Evolutionary conservation across 1,284 basidiomycete genomes (phyloP).

Genomic region (Phellopilus nigrolimitatus): DNA sequence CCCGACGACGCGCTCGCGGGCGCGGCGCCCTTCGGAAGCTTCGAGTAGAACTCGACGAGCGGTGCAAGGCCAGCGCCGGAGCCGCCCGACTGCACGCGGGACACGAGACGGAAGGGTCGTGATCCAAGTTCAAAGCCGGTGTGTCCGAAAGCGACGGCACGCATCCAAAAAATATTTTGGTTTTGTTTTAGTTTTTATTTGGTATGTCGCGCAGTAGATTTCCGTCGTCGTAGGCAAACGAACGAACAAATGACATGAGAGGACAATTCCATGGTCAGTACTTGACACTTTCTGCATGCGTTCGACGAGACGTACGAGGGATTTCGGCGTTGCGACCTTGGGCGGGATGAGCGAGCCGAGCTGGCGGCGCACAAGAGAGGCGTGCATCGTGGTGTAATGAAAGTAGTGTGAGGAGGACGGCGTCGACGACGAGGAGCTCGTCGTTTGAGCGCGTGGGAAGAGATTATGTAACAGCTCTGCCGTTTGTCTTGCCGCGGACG

Average conservation of each 20-base stretch:
- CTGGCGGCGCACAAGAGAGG: constrained; percentile 77
- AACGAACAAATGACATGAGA: neutral
- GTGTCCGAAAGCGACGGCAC: no score
- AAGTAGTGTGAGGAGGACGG: constrained; percentile 20
- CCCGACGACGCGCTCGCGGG: constrained; percentile 59
- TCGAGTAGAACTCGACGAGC: constrained; percentile 93
- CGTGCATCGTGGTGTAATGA: constrained; percentile 53
- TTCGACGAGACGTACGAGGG: constrained; percentile 61
- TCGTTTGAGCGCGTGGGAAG: neutral
- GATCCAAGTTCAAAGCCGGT: neutral
- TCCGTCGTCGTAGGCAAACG: neutral
- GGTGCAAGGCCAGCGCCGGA: constrained; percentile 74
- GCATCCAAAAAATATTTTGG: no score
- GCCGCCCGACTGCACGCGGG: constrained; percentile 57
- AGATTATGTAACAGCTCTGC: neutral
- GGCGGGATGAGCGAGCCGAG: constrained; percentile 85
- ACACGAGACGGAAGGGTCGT: neutral
- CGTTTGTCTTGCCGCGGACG: no score
- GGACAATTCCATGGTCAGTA: constrained; percentile 15
- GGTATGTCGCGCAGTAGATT: neutral
- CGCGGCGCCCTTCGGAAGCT: constrained; percentile 77
- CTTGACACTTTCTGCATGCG: neutral
- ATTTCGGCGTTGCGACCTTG: constrained; percentile 88
- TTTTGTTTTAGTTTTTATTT: neutral
- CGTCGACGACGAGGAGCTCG: neutral